Evolutionary conservation across 345 rosid species (phyloP).

Genomic region (Salix udensis): DNA sequence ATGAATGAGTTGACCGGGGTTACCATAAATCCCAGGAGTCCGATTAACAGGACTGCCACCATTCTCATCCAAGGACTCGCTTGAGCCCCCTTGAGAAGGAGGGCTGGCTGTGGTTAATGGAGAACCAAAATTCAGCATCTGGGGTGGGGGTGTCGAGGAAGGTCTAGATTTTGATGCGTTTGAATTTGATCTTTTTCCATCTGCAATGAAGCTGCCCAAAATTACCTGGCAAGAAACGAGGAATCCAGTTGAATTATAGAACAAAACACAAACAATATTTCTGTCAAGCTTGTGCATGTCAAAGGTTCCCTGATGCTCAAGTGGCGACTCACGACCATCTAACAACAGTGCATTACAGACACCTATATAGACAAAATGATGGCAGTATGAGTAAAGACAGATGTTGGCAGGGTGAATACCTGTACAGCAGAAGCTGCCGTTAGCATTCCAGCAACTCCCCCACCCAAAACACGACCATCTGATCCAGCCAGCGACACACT

Average conservation of each 20-base stretch:
- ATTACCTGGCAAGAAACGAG: slow-evolving; percentile 49
- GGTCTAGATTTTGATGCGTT: slow-evolving; percentile 48
- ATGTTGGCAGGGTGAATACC: slow-evolving; percentile 35
- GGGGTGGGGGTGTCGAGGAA: slow-evolving; percentile 41
- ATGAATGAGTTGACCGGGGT: slow-evolving; percentile 43
- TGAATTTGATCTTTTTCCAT: slow-evolving; percentile 48
- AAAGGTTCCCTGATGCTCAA: not conserved
- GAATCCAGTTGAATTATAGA: not conserved
- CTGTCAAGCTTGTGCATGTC: not conserved
- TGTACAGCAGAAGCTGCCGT: slow-evolving; percentile 80
- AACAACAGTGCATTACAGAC: not conserved
- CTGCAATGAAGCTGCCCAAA: slow-evolving; percentile 79
- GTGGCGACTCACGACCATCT: not conserved
- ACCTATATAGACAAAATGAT: not conserved
- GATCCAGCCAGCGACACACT: slow-evolving; percentile 72
- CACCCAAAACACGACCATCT: slow-evolving; percentile 77
- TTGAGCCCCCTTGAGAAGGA: slow-evolving; percentile 63
- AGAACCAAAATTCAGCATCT: slow-evolving; percentile 58
- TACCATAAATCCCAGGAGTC: slow-evolving; percentile 35
- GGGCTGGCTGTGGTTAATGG: slow-evolving; percentile 50
- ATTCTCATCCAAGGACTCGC: slow-evolving; percentile 73
- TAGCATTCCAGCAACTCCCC: slow-evolving; percentile 69
- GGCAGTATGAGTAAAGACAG: not conserved
- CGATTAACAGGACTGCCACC: slow-evolving; percentile 53
- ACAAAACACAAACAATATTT: not conserved